These are phyloP conservation scores for Boeremia lycopersici DNA, from an alignment of 2,329 filamentous ascomycete genomes.

Conservation along the genomic window DNA sequence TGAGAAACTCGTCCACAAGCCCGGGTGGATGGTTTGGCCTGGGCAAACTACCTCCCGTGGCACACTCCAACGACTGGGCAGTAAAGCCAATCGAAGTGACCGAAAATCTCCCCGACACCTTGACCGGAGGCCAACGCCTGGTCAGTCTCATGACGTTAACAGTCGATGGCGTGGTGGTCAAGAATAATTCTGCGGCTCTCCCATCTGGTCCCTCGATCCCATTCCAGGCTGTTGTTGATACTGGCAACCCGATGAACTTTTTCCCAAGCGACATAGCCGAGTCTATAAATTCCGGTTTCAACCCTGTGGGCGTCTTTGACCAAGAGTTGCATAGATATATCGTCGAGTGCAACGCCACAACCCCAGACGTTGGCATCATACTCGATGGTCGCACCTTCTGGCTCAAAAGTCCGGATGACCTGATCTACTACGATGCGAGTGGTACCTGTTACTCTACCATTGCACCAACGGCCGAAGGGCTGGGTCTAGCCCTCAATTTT, in stretches of 20 bases:
- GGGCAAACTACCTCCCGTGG: constrained; percentile 2
- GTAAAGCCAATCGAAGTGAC: constrained; percentile 6
- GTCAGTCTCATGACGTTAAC: constrained; percentile 5
- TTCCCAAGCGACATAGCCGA: neutral
- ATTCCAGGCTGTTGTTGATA: constrained; percentile 7
- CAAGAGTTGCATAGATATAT: neutral
- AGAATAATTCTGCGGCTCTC: neutral
- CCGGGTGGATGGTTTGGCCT: constrained; percentile 6
- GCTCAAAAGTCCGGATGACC: neutral
- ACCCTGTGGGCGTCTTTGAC: neutral
- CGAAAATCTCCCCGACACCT: neutral
- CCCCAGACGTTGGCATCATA: constrained; percentile 1
- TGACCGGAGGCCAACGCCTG: neutral
- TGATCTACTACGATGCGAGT: constrained; percentile 1
- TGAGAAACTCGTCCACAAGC: neutral
- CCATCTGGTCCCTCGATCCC: neutral
- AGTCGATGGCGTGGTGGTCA: neutral
- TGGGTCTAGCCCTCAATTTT: constrained; percentile 1
- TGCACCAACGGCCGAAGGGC: neutral
- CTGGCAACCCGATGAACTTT: constrained; percentile 5
- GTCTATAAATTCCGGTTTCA: neutral
- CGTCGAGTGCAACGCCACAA: constrained; percentile 4
- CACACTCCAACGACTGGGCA: constrained; percentile 6
- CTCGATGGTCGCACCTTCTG: constrained; percentile 5
- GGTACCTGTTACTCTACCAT: constrained; percentile 2